Conservation (phyloP, 2,329 filamentous ascomycete genomes). For the Ophiostoma quercus region DNA sequence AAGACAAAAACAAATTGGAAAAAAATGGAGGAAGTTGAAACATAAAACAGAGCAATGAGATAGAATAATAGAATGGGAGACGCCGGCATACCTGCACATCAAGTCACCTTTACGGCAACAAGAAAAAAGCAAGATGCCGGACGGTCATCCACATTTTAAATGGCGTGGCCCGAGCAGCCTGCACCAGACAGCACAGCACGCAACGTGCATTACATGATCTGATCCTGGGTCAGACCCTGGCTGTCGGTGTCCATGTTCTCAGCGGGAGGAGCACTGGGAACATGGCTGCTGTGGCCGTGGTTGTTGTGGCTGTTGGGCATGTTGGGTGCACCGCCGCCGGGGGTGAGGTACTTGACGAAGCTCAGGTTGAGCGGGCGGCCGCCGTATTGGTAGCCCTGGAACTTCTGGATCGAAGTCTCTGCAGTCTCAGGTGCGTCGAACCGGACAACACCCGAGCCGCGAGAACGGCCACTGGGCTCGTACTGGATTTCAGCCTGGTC, state of each 20-base stretch:
- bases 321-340: constrained; percentile 40
- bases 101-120: not conserved
- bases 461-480: constrained; percentile 90
- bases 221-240: constrained; percentile 82
- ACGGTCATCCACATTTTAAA: not conserved
- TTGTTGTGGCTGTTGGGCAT: not conserved
- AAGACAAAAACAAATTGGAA: not conserved
- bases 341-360: constrained; percentile 85
- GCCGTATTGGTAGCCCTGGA: constrained; percentile 95
- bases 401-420: constrained; percentile 92
- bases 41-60: not conserved
- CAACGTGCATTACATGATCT: constrained; percentile 69
- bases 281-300: not conserved
- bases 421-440: constrained; percentile 80
- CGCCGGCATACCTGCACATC: not conserved
- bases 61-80: not conserved
- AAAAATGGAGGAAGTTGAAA: not conserved
- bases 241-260: constrained; percentile 82
- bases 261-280: constrained; percentile 33
- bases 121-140: not conserved
- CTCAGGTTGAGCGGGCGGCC: constrained; percentile 87
- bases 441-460: constrained; percentile 92
- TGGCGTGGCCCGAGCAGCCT: not conserved
- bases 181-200: not conserved
- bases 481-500: constrained; percentile 99